Base-by-base conservation (phyloP, 2,329 filamentous ascomycete species). In the Westerdykella aurantiaca region DNA sequence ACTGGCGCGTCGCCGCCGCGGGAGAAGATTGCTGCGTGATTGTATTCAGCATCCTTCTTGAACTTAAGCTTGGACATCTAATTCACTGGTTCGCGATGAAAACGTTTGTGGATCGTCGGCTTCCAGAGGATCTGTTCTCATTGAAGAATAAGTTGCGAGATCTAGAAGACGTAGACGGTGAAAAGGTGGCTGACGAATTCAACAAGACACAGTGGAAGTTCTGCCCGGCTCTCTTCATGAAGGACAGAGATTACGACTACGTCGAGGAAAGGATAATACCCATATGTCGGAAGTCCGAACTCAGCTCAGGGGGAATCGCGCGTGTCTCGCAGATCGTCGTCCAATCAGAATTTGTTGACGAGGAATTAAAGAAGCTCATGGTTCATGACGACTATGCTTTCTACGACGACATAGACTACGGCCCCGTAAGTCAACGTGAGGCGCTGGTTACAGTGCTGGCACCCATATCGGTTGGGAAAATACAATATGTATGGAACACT, bases 31-130 rank as follows among this genome's bases (percentile, higher is more conserved):
- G 18, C 6, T 21, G 18, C 18, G 4, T 21, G 4, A 3, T 21
- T 21, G 18, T 21, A 4, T 21, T 21, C 42, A 48, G 56, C 41
- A 58, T 60, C 14, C 48, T 61, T 10, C 50, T 58, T 6, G 41
- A 48, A 5, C 44, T 50, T 5, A 46, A 34, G n/a, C 17, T 31
- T 10, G 57, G 53, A 4, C 13, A 54, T 11, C 44, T 59, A 11
- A 46, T 61, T 11, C 29, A 52, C 23, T 5, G 31, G 1, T 56
- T 60, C 42, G 31, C 37, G 11, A 40, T 31, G 5, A 41, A 21
- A 7, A 16, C 40, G 5, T 48, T 50, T 31, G 25, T 40, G 3
- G 34, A 43, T 12, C 12, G 33, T 6, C n/a, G 14, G 2, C n/a
- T 46, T 12, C 25, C 34, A 11, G 31, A 41, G 21, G 14, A 34